Evolutionary conservation across 1,284 basidiomycete genomes (phyloP).

Genomic region (Papiliotrema fonsecae): DNA sequence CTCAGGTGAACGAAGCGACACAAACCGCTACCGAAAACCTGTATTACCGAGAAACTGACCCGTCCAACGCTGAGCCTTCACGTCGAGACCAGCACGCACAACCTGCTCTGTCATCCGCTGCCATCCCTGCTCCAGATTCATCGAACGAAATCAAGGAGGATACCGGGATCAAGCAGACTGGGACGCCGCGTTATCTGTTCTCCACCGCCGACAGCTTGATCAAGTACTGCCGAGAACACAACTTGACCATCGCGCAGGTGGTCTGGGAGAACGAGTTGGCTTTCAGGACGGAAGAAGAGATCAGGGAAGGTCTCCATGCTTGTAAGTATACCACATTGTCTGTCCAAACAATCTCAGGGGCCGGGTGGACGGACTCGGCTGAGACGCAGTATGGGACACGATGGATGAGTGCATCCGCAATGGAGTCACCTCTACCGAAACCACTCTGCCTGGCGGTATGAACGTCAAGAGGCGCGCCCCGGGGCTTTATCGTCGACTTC

Average conservation of each 20-base stretch:
- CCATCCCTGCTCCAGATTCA: neutral
- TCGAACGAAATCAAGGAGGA: too few relatives aligned
- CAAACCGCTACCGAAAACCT: conserved; percentile 86
- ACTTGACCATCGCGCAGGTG: conserved; percentile 82
- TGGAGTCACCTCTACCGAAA: conserved; percentile 73
- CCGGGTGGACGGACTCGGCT: too few relatives aligned
- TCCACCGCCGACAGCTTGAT: conserved; percentile 24
- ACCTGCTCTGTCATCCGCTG: neutral
- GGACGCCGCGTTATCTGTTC: conserved; percentile 58
- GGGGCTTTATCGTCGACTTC: conserved; percentile 76
- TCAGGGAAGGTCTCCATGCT: conserved; percentile 72
- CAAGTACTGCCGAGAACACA: conserved; percentile 23
- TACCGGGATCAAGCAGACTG: neutral
- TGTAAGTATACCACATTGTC: too few relatives aligned
- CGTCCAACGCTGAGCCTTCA: conserved; percentile 68
- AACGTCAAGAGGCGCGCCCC: conserved; percentile 73
- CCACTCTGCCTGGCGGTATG: conserved; percentile 78
- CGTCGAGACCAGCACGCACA: conserved; percentile 59
- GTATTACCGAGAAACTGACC: conserved; percentile 93
- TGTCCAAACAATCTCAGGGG: too few relatives aligned
- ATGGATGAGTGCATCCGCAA: conserved; percentile 92
- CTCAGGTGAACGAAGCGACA: conserved; percentile 32
- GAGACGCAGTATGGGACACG: conserved; percentile 72
- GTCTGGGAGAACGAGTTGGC: conserved; percentile 90
- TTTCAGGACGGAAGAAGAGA: conserved; percentile 71